Conservation (phyloP, 805 yeast species). For the Saturnispora gosingensis region DNA sequence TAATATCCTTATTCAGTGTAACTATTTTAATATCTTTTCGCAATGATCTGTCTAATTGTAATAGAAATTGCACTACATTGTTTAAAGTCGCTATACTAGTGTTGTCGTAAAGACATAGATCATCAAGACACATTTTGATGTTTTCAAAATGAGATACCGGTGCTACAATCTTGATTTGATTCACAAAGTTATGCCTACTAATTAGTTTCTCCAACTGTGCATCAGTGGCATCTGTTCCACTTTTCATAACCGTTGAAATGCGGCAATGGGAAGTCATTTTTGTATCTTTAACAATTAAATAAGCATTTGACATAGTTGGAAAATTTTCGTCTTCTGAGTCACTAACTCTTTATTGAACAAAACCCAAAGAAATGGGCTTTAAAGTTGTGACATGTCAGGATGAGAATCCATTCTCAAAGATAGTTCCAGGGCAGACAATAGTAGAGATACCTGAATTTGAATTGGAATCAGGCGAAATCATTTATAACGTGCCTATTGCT, state of each 20-base stretch:
- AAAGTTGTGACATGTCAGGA: conserved; percentile 37
- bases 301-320: background rate
- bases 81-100: background rate
- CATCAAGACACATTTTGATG: background rate
- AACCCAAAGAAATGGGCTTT: conserved; percentile 19
- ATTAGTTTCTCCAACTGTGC: conserved; percentile 2
- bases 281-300: background rate
- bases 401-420: conserved; percentile 56
- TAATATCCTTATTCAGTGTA: conserved; percentile 16
- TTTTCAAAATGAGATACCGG: background rate
- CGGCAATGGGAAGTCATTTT: background rate
- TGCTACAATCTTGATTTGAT: conserved; percentile 16
- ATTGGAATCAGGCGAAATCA: conserved; percentile 73
- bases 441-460: conserved; percentile 65
- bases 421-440: conserved; percentile 71
- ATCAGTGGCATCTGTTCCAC: background rate
- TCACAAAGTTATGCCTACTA: conserved; percentile 22
- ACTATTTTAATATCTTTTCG: conserved; percentile 11
- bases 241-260: background rate
- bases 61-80: background rate
- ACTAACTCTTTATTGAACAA: background rate
- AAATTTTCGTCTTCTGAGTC: background rate
- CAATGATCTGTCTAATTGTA: background rate
- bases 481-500: conserved; percentile 78
- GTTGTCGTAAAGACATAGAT: background rate